Conservation (phyloP, 2,329 filamentous ascomycete species). For the Aplosporella prunicola region DNA sequence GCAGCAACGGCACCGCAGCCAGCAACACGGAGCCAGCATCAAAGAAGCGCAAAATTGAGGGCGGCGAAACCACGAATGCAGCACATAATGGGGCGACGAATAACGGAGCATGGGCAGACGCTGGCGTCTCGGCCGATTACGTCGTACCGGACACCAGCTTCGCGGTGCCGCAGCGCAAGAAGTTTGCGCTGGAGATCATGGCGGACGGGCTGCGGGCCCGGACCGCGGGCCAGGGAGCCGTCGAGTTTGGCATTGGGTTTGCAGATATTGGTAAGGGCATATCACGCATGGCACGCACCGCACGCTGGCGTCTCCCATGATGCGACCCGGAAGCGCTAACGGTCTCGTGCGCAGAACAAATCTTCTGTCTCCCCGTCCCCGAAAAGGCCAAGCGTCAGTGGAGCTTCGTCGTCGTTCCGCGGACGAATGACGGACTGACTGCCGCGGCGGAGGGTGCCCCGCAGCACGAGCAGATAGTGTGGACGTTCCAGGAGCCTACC, state of each 20-base stretch:
- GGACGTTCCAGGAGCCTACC: constrained; percentile 48
- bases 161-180: constrained; percentile 53
- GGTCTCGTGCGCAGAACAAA: constrained; percentile 36
- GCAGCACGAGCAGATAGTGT: constrained; percentile 47
- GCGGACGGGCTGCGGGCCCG: constrained; percentile 39
- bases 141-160: constrained; percentile 46
- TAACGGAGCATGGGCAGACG: constrained; percentile 17
- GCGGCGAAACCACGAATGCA: neutral
- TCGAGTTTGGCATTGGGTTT: constrained; percentile 46
- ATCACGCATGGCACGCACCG: neutral
- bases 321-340: constrained; percentile 10
- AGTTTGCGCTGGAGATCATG: constrained; percentile 51
- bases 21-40: constrained; percentile 19
- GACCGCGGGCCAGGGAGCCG: constrained; percentile 40
- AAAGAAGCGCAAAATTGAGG: constrained; percentile 32
- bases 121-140: constrained; percentile 20
- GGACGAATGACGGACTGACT: constrained; percentile 41
- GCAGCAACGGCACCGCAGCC: neutral
- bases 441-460: constrained; percentile 30
- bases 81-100: neutral
- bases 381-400: constrained; percentile 55
- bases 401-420: constrained; percentile 52
- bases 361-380: constrained; percentile 53
- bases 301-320: neutral
- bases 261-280: constrained; percentile 35